These are phyloP conservation scores for Fusarium coffeatum DNA, from an alignment of 2,329 filamentous ascomycete species.

Conservation along the genomic window DNA sequence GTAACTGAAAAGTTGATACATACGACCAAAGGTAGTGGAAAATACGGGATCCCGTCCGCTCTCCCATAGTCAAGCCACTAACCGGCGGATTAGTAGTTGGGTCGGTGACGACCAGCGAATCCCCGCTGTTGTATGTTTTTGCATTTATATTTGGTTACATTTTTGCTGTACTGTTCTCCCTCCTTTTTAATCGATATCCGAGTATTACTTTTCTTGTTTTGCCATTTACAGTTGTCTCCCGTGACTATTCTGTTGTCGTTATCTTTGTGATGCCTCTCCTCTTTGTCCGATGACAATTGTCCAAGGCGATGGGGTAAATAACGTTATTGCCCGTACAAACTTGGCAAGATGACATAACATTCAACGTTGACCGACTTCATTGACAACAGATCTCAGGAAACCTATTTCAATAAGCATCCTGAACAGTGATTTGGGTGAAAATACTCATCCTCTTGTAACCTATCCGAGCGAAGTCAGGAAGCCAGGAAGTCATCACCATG, in stretches of 20 bases:
- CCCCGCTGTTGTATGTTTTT: constrained; percentile 13
- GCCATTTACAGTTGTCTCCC: too few relatives aligned
- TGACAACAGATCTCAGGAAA: too few relatives aligned
- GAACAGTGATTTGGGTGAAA: background rate
- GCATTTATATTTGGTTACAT: too few relatives aligned
- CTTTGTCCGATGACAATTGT: too few relatives aligned
- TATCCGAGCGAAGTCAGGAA: too few relatives aligned
- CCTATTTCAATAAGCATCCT: background rate
- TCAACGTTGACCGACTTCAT: background rate
- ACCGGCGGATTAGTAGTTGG: constrained; percentile 14
- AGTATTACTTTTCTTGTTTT: background rate
- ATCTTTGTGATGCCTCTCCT: too few relatives aligned
- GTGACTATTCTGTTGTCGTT: background rate
- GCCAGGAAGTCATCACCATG: constrained; percentile 9
- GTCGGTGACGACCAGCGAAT: constrained; percentile 16
- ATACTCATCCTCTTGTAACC: background rate
- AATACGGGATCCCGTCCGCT: constrained; percentile 16
- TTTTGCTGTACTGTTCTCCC: background rate
- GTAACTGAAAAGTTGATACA: accelerated
- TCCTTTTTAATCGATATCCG: background rate
- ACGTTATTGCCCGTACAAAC: constrained; percentile 2
- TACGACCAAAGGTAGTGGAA: constrained; percentile 10
- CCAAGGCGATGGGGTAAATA: background rate
- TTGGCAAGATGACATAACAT: constrained; percentile 5
- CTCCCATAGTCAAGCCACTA: constrained; percentile 14